These are phyloP conservation scores for Pseudogymnoascus sp. DNA, from an alignment of 2,329 filamentous ascomycete genomes.

Conservation along the genomic window DNA sequence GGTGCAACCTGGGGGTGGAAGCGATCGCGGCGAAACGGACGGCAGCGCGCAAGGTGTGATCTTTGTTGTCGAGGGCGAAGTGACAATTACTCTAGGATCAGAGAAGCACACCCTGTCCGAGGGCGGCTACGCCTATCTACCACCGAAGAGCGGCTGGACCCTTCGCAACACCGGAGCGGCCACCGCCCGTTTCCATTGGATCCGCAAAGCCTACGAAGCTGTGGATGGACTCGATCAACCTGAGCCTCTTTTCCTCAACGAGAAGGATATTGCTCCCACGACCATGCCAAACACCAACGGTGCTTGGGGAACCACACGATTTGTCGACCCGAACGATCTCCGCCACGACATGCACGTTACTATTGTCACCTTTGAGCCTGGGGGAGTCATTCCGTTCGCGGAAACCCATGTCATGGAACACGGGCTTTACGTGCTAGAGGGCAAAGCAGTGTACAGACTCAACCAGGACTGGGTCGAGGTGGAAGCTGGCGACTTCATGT, in stretches of 20 bases:
- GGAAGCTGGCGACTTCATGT: conserved; percentile 10
- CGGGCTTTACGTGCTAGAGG: neutral
- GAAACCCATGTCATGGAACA: conserved; percentile 9
- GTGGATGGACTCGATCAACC: conserved; percentile 2
- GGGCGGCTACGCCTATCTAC: conserved; percentile 5
- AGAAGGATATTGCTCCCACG: conserved; percentile 3
- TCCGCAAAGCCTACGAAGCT: conserved; percentile 1
- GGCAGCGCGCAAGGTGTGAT: neutral
- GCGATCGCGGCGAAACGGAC: conserved; percentile 7
- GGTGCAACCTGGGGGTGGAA: conserved; percentile 4
- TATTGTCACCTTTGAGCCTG: conserved; percentile 9
- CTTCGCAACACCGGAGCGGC: neutral
- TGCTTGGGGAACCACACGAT: conserved; percentile 7
- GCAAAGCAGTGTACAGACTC: conserved; percentile 5
- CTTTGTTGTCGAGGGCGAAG: conserved; percentile 2
- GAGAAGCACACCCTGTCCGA: neutral
- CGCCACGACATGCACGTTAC: conserved; percentile 10
- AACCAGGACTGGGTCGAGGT: conserved; percentile 8
- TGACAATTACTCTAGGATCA: neutral
- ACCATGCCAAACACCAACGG: neutral
- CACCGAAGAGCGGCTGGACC: conserved; percentile 7
- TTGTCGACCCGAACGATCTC: conserved; percentile 8
- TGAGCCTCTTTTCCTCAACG: neutral
- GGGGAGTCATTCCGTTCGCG: neutral
- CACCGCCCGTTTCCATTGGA: conserved; percentile 7